phyloP scores from a whole-genome alignment of 2,329 filamentous ascomycete species.

The Beauveria sp. region DNA sequence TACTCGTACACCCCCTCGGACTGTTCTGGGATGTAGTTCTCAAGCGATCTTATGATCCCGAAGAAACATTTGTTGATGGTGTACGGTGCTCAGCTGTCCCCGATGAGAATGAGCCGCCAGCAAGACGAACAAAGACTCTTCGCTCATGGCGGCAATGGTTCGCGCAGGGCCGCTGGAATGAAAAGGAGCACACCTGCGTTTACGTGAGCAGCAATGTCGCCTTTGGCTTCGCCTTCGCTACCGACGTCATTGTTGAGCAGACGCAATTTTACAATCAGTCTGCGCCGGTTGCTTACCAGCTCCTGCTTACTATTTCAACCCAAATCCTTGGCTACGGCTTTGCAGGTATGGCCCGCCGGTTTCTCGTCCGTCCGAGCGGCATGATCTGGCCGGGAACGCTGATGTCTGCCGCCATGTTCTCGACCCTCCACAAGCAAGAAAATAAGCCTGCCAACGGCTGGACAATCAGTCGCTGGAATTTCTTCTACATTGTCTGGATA shows the following conservation, averaged over 20 bases:
- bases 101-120: conserved; percentile 15
- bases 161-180: conserved; percentile 74
- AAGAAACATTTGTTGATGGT: conserved; percentile 45
- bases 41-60: conserved; percentile 51
- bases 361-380: conserved; percentile 74
- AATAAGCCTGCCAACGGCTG: conserved; percentile 77
- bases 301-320: conserved; percentile 76
- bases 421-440: conserved; percentile 75
- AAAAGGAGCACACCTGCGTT: conserved; percentile 82
- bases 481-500: conserved; percentile 69
- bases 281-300: conserved; percentile 66
- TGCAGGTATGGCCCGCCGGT: conserved; percentile 72
- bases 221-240: conserved; percentile 83
- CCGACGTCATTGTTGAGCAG: conserved; percentile 85
- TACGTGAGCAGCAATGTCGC: conserved; percentile 88
- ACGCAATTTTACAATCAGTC: conserved; percentile 83
- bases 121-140: conserved; percentile 20
- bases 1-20: conserved; percentile 78
- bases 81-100: conserved; percentile 21
- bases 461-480: conserved; percentile 74
- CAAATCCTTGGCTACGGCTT: conserved; percentile 84
- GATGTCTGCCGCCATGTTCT: conserved; percentile 85
- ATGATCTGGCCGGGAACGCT: conserved; percentile 91
- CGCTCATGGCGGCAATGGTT: conserved; percentile 61
- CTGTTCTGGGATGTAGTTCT: conserved; percentile 68